Evolutionary conservation across 768 basidiomycete genomes (phyloP), one percentile per base, ranked within the genome.

Genomic region (Boletus vinaceobasis): DNA sequence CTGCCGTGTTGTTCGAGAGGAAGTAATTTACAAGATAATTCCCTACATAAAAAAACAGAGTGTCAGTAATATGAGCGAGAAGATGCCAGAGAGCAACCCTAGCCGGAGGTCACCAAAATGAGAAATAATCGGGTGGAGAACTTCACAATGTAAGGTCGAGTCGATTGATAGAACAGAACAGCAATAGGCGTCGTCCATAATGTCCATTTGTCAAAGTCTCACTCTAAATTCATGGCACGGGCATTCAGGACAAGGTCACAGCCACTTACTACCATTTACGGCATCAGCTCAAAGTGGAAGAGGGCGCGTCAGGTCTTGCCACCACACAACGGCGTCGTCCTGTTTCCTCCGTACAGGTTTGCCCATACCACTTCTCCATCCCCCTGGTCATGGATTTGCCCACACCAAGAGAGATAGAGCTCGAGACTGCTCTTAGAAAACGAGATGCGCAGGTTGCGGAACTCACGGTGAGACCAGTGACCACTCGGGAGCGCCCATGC

Each of bases 361-460:
- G 60, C 52, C 57, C 50, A 44, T 49, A 44, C 36, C 42, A 33
- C 43, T 60, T 54, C 29, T 17, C 52, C 53, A 42, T 65, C 55
- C 19, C 60, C 53, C 35, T 54, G 54, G 46, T 52, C 66, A 89
- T 90, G 87, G 81, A 84, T 56, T 72, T 90, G 33, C 91, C 90
- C 21, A 80, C 85, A 43, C 73, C 82, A 49, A 79, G 90, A 69
- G 89, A 93, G 72, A 76, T 90, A 57, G 88, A 92, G 69, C 84
- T 93, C 39, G 92, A 93, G 72, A 79, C 82, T 29, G 77, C 88
- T 14, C 74, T 93, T n/a, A 78, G 88, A 62, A 79, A 85, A 66
- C 81, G 88, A 65, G 89, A 93, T 71, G 75, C 76, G 52, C 86
- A 90, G 67, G 73, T 92, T 48, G 74, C 80, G 48, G 81, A 87